Evolutionary conservation across 2,329 filamentous ascomycete genomes (phyloP), one percentile per base, ranked within the genome.

Genomic region (Epichloe sp.): DNA sequence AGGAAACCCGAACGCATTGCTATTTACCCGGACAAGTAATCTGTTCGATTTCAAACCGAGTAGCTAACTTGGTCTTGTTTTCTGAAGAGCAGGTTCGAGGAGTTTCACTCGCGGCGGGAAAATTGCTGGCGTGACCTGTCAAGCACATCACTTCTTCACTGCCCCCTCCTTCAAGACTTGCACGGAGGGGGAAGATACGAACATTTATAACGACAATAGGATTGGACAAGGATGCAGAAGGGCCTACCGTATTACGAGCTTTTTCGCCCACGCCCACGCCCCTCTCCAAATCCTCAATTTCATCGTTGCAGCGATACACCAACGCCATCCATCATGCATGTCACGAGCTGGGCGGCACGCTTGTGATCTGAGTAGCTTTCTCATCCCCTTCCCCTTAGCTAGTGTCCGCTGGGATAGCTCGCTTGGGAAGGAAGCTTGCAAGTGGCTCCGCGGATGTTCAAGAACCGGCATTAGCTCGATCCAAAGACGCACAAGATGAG

Each of bases 1-100:
- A 57, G 35, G 21, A 23, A 55, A 31, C 44, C 45, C 34, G 19
- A 43, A 52, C 54, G 57, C 57, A 59, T 59, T 31, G 51, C 49
- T 15, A 36, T 26, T 40, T 3, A 21, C 23, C 14, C 5, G 11
- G 11, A 14, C 10, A n/a, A 35, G 26, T 42, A 14, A 10, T 15
- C 7, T 43, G 6, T 31, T 19, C n/a, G 1, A 26, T 34, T 12
- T 12, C 10, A 40, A 23, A 23, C 19, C 12, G n/a, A 14, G 35
- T 10, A 31, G 6, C 26, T 2, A 40, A 36, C 8, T 3, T 4
- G 10, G 11, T 31, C 31, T 31, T 31, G 3, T 31, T 31, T 31
- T 31, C 8, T 31, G 10, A 4, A 11, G 8, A 31, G 31, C 31
- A 31, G 31, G 31, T 31, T 10, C 31, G 8, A 31, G 3, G 31